Conservation (phyloP, 1,139 yeast species). For the Schizosaccharomyces versatilis region DNA sequence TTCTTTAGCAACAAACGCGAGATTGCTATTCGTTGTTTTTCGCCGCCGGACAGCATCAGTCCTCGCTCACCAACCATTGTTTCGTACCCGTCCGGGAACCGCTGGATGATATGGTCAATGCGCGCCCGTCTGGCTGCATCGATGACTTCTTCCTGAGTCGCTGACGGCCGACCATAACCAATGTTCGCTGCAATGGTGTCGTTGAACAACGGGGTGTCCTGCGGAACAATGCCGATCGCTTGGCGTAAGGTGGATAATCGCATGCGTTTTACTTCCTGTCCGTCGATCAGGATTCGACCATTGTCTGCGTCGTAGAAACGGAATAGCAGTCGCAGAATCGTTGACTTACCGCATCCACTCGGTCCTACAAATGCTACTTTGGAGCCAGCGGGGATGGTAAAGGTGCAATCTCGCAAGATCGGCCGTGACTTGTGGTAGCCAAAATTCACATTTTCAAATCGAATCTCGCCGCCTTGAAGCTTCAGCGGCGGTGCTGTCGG, state of each 20-base stretch:
- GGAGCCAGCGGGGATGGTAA: slow-evolving; percentile 39
- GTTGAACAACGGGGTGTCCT: slow-evolving; percentile 31
- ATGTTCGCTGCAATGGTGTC: slow-evolving; percentile 75
- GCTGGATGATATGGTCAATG: slow-evolving; percentile 27
- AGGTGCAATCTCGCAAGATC: slow-evolving; percentile 57
- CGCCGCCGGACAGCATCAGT: slow-evolving; percentile 96
- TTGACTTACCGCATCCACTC: slow-evolving; percentile 46
- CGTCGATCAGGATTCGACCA: slow-evolving; percentile 68
- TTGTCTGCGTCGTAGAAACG: slow-evolving; percentile 64
- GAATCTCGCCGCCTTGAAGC: slow-evolving; percentile 44
- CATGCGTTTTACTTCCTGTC: slow-evolving; percentile 60
- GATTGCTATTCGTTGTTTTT: slow-evolving; percentile 83
- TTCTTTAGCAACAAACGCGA: slow-evolving; percentile 66
- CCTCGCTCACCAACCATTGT: slow-evolving; percentile 97
- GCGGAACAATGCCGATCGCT: slow-evolving; percentile 83
- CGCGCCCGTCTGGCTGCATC: slow-evolving; percentile 48
- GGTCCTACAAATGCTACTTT: slow-evolving; percentile 15
- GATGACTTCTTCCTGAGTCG: slow-evolving; percentile 44
- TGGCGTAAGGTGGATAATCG: slow-evolving; percentile 52
- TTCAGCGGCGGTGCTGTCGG: slow-evolving; percentile 40
- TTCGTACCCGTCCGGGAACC: slow-evolving; percentile 60
- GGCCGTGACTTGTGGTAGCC: slow-evolving; percentile 81
- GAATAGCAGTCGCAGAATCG: slow-evolving; percentile 60
- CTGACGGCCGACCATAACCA: slow-evolving; percentile 51
- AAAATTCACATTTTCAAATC: slow-evolving; percentile 76